These are phyloP conservation scores for Firmiana major DNA, from an alignment of 345 rosid genomes.

Conservation along the genomic window DNA sequence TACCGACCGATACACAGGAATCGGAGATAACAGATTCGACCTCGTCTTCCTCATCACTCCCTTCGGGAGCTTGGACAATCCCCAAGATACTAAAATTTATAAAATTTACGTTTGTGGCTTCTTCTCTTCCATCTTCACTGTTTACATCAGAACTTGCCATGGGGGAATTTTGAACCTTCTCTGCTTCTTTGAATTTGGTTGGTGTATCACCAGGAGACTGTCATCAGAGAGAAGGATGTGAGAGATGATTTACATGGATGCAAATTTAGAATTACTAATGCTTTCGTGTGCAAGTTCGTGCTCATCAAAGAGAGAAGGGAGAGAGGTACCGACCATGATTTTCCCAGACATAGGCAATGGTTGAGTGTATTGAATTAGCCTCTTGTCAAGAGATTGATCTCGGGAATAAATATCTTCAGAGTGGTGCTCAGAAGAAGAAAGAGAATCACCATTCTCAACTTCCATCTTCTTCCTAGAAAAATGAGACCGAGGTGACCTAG, in stretches of 20 bases:
- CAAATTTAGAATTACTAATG: background rate
- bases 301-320: background rate
- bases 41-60: conserved; percentile 31
- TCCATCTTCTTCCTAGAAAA: conserved; percentile 26
- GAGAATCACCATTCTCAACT: conserved; percentile 24
- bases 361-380: conserved; percentile 26
- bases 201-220: conserved; percentile 15
- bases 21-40: conserved; percentile 54
- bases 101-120: conserved; percentile 8
- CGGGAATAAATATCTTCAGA: conserved; percentile 31
- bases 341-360: conserved; percentile 24
- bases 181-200: conserved; percentile 17
- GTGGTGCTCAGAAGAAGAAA: conserved; percentile 35
- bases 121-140: conserved; percentile 8
- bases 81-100: conserved; percentile 42
- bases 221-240: background rate
- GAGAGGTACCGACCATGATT: conserved; percentile 11
- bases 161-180: conserved; percentile 12
- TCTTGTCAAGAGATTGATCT: conserved; percentile 39
- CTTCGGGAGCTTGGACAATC: conserved; percentile 23
- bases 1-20: conserved; percentile 57
- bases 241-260: background rate
- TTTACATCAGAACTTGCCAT: conserved; percentile 11
- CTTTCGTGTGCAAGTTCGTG: background rate
- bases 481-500: conserved; percentile 27